Evolutionary conservation across 495 filamentous ascomycete species (phyloP).

Genomic region (Neurospora sp.): DNA sequence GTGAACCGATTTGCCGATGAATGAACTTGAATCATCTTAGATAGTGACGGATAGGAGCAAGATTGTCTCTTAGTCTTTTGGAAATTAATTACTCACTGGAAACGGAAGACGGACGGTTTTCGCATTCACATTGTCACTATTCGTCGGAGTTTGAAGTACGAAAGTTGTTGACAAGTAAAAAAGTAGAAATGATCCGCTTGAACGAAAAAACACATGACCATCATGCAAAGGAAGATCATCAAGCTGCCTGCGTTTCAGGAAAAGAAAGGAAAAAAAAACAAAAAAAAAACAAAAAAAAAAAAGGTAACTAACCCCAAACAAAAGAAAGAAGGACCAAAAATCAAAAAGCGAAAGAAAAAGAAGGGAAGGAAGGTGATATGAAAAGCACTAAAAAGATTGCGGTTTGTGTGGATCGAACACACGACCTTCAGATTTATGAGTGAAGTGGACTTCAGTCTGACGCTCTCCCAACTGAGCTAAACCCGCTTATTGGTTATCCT

Average conservation of each 20-base stretch:
- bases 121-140: too few species aligned
- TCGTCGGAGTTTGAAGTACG: too few species aligned
- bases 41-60: too few species aligned
- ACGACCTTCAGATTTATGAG: neutral
- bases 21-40: too few species aligned
- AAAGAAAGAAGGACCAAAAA: neutral
- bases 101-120: too few species aligned
- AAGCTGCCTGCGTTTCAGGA: neutral
- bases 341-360: neutral
- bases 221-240: neutral
- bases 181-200: too few species aligned
- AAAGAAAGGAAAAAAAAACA: neutral
- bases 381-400: neutral
- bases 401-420: slow-evolving; percentile 1
- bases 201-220: too few species aligned
- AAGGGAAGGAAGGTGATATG: neutral
- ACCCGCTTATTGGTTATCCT: neutral
- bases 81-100: too few species aligned
- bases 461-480: neutral
- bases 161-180: too few species aligned
- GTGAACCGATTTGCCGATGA: too few species aligned
- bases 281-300: neutral
- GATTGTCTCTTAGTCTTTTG: too few species aligned
- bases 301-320: neutral
- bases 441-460: too few species aligned